Percentiles rank a stretch among this genome's conserved stretches.
These are phyloP conservation scores for Schizophyllum commune DNA, from an alignment of 1,284 basidiomycete species.

Conservation along the genomic window DNA sequence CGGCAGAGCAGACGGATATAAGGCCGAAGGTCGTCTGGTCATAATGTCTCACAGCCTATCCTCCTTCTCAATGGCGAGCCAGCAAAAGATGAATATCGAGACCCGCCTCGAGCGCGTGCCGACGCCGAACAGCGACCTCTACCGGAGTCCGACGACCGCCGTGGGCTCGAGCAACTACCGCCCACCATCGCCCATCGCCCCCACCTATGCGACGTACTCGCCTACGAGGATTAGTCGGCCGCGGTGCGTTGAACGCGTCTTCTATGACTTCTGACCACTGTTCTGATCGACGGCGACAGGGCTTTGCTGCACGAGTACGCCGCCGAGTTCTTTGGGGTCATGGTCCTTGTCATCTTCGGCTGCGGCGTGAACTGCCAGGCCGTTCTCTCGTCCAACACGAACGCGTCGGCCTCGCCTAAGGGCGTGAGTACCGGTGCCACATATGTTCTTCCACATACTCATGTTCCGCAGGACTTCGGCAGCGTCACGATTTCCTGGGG, in stretches of 20 bases:
- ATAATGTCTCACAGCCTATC: not conserved
- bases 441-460: not conserved
- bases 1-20: not conserved
- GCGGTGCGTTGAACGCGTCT: not conserved
- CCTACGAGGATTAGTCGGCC: not conserved
- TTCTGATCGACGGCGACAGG: conserved; percentile 7
- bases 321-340: conserved; percentile 61
- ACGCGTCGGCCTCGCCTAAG: conserved; percentile 44
- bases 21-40: not conserved
- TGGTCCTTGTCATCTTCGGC: conserved; percentile 58
- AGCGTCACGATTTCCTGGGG: conserved; percentile 59
- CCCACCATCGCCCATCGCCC: too few species aligned
- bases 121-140: not conserved
- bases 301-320: conserved; percentile 44
- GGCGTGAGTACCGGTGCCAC: conserved; percentile 38
- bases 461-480: conserved; percentile 35
- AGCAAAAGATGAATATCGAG: not conserved
- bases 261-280: too few species aligned
- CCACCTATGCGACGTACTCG: not conserved
- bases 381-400: conserved; percentile 39
- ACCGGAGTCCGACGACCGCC: not conserved
- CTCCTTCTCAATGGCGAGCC: not conserved
- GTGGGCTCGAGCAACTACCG: not conserved
- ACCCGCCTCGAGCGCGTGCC: not conserved
- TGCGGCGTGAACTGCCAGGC: conserved; percentile 55